Base-by-base conservation (phyloP, 148 eudicot species). In the Mesembryanthemum crystallinum region DNA sequence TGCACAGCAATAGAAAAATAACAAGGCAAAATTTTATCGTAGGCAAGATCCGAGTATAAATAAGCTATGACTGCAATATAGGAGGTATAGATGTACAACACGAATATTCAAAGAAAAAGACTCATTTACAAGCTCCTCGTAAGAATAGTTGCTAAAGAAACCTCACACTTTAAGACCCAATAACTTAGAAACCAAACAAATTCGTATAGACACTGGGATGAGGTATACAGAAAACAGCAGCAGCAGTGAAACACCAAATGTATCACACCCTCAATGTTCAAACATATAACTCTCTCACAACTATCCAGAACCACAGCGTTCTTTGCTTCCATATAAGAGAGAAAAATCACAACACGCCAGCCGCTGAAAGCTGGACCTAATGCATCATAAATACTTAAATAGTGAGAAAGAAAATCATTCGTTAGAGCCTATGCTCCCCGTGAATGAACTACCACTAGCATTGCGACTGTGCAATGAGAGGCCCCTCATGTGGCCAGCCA, bases 381-480 rank as follows among this genome's bases (percentile, higher is more conserved):
- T 9, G 42, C 43, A 54, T 55, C 47, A 66, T 3, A 35, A 15
- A 75, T 0, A 70, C 5, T 1, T n/a, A n/a, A n/a, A n/a, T 0
- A 20, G 47, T 5, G 20, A n/a, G 17, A 33, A 1, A 32, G 35
- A 15, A 8, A 17, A 18, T 87, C 83, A 89, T 78, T 92, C 95
- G 52, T 81, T 83, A 39, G 85, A 88, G 69, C 85, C 86, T 29
- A 82, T 71, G 81, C 98, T 95, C 66, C 89, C 92, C 58, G 82
- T 87, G 76, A 77, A 82, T 27, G 99, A 95, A 85, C 94, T 85
- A 74, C 88, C 84, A 70, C 97, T 92, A 76, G 91, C 86, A 54
- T 83, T 86, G 69, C 89, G 86, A 70, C 92, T 88, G 81, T 92
- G 94, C 68, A 92, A 75, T 9, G 98, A 92, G 33, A 95, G 98